Evolutionary conservation across 108 stramenopile species (phyloP), one percentile per base, ranked within the genome.

Genomic region (Fragilaria radians): DNA sequence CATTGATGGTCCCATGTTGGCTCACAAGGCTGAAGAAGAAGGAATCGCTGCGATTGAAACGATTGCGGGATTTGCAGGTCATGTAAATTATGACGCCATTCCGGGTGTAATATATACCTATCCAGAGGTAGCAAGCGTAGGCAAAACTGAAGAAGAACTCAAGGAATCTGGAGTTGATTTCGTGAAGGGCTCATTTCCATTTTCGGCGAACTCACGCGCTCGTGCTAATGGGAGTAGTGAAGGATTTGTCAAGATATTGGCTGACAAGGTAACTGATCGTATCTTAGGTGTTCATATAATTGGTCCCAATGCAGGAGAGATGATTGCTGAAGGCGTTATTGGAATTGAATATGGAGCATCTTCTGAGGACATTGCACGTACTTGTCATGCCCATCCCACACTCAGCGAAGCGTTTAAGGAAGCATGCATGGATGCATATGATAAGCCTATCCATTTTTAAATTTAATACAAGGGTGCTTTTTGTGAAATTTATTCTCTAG

Each of bases 1-100:
- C 59, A 96, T 99, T 63, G 91, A 95, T 63, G 99, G 99, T n/a
- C 97, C 99, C 54, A 99, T 99, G 99, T 76, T 99, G 48, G 99
- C 99, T 4, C 99, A 99, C 91, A 99, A 99, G 83, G 99, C 99
- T 22, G 99, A 99, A 77, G 97, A 99, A 69, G 99, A 99, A 68
- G 96, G 97, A 29, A 95, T 98, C 68, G 99, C 97, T 14, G 87
- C 85, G 52, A 93, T 96, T 14, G 98, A 99, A 75, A 92, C 70
- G 33, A 95, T 99, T 65, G 96, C 97, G 32, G 98, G 99, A 55
- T 91, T 73, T 57, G 96, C 96, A 9, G 99, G 99, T 46, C 99
- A 99, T 72, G 99, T 99, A 61, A 98, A 98, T 75, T 99, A 99
- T 71, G 95, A 99, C 76, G 95, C 92, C 29, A 97, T 99, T 76